Base-by-base conservation (phyloP, 352 stramenopile genomes). In the Pythium coloratum region DNA sequence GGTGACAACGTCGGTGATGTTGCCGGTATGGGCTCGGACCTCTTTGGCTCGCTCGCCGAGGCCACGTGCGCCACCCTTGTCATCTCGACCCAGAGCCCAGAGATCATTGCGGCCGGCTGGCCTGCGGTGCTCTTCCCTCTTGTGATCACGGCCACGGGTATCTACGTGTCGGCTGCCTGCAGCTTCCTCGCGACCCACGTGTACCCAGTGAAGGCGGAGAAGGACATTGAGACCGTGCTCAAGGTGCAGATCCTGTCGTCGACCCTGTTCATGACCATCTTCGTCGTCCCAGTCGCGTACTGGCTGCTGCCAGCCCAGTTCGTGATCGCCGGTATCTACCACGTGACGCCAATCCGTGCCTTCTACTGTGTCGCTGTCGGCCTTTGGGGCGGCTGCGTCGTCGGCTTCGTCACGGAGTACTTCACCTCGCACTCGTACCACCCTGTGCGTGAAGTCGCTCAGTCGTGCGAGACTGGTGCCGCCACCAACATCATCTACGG, bases 401-500 rank as follows among this genome's bases (percentile, higher is more conserved):
- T 99, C 71, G 97, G 98, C 69, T 96, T 99, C 59, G 86, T 99
- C 73, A 99, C 98, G 42, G 97, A 99, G 83, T 99, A 99, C 86
- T 99, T 98, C 84, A 99, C 98, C 32, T 99, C 96, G 56, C 92
- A 99, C 80, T 98, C 91, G 65, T 99, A 99, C 84, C 71, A 79
- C 38, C 97, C 97, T n/a, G 97, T 97, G 62, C 90, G 93, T 77
- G 95, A 99, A 73, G 92, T 99, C 55, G 95, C 97, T 34, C 83
- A 99, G 72, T 92, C 93, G 65, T 99, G 96, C 75, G 98, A 99
- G 83, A 99, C 97, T 75, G 98, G 98, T 72, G 93, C 97, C 57
- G 98, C 98, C 53, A 99, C 97, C 62, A 99, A 99, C 86, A 99
- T 99, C 86, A 99, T 99, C 77, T 99, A 99, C 78, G 98, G 98